These are phyloP conservation scores for Syzygium jambos DNA, from an alignment of 345 rosid genomes.

Conservation along the genomic window DNA sequence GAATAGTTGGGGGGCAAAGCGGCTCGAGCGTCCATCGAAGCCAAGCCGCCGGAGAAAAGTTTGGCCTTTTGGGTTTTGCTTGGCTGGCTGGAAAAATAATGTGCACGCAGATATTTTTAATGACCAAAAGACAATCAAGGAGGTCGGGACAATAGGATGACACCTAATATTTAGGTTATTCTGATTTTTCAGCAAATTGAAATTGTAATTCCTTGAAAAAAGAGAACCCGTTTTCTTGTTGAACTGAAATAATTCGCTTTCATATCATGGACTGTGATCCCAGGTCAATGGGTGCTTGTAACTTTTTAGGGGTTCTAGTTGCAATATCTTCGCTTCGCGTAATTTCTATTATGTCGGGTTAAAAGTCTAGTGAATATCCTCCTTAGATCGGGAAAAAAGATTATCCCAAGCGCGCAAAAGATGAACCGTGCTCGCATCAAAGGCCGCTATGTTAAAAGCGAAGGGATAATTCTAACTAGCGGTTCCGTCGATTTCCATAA, in stretches of 20 bases:
- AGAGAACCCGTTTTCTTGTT: not conserved
- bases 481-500: not conserved
- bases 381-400: not conserved
- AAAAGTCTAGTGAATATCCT: not conserved
- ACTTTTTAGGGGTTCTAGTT: not conserved
- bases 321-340: too few relatives aligned
- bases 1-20: not conserved
- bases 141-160: not conserved
- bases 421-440: not conserved
- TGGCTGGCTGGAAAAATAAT: not conserved
- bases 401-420: accelerated
- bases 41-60: not conserved
- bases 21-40: not conserved
- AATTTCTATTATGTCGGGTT: not conserved
- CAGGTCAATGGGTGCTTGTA: not conserved
- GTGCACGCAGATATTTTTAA: not conserved
- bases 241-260: not conserved
- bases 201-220: not conserved
- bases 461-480: accelerated
- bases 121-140: not conserved
- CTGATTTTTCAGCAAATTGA: not conserved
- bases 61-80: not conserved
- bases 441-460: not conserved
- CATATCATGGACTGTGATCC: not conserved
- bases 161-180: not conserved